Evolutionary conservation across 441 rosid species (phyloP), one percentile per base, ranked within the genome.

Genomic region (Breynia disticha): DNA sequence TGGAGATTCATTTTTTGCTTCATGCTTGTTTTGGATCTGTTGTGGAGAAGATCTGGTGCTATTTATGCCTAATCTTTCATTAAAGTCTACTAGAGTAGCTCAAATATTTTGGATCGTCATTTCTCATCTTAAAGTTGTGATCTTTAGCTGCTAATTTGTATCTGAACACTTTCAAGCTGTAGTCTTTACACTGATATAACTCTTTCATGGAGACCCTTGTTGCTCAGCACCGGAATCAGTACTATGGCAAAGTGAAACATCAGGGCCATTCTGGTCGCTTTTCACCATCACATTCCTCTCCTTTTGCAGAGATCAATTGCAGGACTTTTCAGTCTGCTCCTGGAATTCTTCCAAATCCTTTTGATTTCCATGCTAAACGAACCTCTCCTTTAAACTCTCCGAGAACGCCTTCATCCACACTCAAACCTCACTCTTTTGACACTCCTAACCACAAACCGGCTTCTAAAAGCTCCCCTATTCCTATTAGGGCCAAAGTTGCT

Each of bases 141-240:
- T 37, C 62, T 64, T 62, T 58, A 52, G 47, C 24, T n/a, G 19
- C 62, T 43, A 69, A 28, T 28, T 9, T 28, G 35, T 9, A 5
- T 28, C 35, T 1, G 35, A 16, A 47, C 37, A 19, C 9, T 38
- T n/a, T 55, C 7, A 9, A 17, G 6, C 12, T 0, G 50, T 16
- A 6, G 50, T 16, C 13, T 43, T n/a, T 43, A 61, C 48, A 57
- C 47, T 28, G 35, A 28, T 28, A 4, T 28, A 28, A 9, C 35
- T 28, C 35, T 28, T 28, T 28, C 8, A 91, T 88, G 98, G 98
- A 80, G 82, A 84, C 84, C 48, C 88, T 93, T 58, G 73, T 72
- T 20, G 77, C 74, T 43, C 85, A 86, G 63, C 81, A 82, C 60
- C 77, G 74, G 75, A 79, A 73, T 55, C 90, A 84, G 58, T 87